phyloP scores from a whole-genome alignment of 805 yeast species.

The Saccharomycopsis sp. region DNA sequence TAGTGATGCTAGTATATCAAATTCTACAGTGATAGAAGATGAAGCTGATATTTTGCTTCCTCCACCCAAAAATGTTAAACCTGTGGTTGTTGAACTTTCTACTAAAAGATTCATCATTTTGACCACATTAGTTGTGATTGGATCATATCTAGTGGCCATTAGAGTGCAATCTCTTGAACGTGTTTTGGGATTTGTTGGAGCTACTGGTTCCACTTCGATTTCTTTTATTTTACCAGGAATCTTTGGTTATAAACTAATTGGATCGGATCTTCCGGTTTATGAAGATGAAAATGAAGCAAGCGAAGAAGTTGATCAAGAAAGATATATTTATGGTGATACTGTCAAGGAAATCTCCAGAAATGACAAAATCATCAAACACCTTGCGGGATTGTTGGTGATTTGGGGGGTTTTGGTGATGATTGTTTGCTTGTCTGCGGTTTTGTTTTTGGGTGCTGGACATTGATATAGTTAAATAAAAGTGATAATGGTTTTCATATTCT shows the following conservation, averaged over 20 bases:
- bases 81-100: conserved; percentile 7
- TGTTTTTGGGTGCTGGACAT: conserved; percentile 26
- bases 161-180: conserved; percentile 65
- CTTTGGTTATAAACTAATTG: conserved; percentile 58
- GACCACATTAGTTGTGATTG: conserved; percentile 34
- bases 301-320: too few relatives aligned
- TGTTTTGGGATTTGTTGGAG: conserved; percentile 68
- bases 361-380: conserved; percentile 29
- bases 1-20: background rate
- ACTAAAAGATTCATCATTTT: conserved; percentile 26
- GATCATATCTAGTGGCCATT: conserved; percentile 56
- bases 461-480: too few relatives aligned
- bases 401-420: conserved; percentile 57
- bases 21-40: conserved; percentile 10
- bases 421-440: conserved; percentile 35
- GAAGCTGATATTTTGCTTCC: background rate
- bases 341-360: conserved; percentile 17
- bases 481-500: too few relatives aligned
- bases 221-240: conserved; percentile 72
- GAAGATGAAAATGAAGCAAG: conserved; percentile 7
- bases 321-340: background rate
- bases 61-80: background rate
- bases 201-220: conserved; percentile 75
- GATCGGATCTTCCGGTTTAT: conserved; percentile 27
- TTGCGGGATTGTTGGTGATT: conserved; percentile 35